Evolutionary conservation across 768 basidiomycete species (phyloP), one percentile per base, ranked within the genome.

Genomic region (Rhizopogon vinicolor): DNA sequence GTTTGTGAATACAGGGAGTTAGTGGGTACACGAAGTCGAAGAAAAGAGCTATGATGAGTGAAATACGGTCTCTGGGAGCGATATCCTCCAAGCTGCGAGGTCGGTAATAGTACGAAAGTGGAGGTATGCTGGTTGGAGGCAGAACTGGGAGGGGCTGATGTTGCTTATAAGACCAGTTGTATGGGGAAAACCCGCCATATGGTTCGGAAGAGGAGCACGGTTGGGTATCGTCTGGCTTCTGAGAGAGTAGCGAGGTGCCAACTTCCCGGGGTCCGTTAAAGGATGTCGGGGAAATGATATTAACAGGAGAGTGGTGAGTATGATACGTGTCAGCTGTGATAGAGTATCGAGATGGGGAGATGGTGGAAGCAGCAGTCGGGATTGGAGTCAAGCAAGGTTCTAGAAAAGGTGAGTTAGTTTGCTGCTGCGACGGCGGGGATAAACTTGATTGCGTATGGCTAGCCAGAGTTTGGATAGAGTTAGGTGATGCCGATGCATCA

Each of bases 1-100:
- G 91, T 65, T 89, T 89, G 74, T 97, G 94, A 43, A 97, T 74
- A 68, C 90, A 93, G 5, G 93, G 93, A 8, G 91, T 95, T 33
- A 96, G 78, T 8, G 91, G 89, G 69, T 93, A 93, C 46, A 95
- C 91, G 66, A 91, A 96, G 68, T 95, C 93, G 67, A 95, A 96
- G 74, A 93, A 97, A 12, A 95, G 81, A 40, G 87, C 80, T 58
- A 94, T 85, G 61, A 96, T 89, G 56, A 90, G 82, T 41, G 83
- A 82, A 46, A 94, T 85, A 5, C 86, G 88, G 55, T 90, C 87
- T 52, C 90, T 79, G 18, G 90, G 88, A 9, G 91, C 88, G 52
- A 94, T 82, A 57, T 89, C 85, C 64, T 93, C 89, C 44, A 96
- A 74, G 35, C 88, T 78, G 64, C 86, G 86, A 1, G 86, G 80